Evolutionary conservation across 495 filamentous ascomycete species (phyloP), one percentile per base, ranked within the genome.

Genomic region (Xylaria telfairii): DNA sequence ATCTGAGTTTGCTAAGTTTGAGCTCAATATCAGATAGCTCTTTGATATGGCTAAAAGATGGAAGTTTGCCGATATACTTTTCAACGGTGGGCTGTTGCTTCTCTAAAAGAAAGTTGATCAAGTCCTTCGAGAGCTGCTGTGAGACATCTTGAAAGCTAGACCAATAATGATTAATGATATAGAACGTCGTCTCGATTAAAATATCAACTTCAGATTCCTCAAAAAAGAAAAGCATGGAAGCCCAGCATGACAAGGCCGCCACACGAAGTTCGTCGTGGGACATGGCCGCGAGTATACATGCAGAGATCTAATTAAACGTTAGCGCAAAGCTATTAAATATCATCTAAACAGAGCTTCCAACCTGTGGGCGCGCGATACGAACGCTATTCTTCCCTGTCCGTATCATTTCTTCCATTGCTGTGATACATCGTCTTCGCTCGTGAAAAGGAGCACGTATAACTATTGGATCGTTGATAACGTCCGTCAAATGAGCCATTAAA

Each of bases 331-430:
- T 5, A 19, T 12, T 37, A 39, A 8, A 53, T 28, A 30, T 73
- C 74, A 72, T 56, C n/a, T 30, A 7, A 37, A 13, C 24, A 54
- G 17, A 30, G 4, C 28, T 17, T 76, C 84, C 67, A 81, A 94
- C 93, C 85, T 98, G 96, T 59, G 96, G 93, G 46, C 97, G 84
- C 39, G 93, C 95, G 77, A 90, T 90, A 70, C 87, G 90, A 17
- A 92, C 86, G 80, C 92, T 88, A 15, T 82, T 85, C 65, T 87
- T 89, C 24, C 91, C 90, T 53, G 95, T 81, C 71, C 84, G 88
- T 57, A 98, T 90, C 91, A 98, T 93, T 76, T 94, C 94, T 72
- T 92, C 91, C 75, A 99, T 92, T 1, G 92, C 96, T 68, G 87
- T 87, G 2, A 99, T 83, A 67, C 90, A 92, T 59, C 93, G 86